phyloP scores from a whole-genome alignment of 1,284 basidiomycete genomes.

The Tylopilus sp. region DNA sequence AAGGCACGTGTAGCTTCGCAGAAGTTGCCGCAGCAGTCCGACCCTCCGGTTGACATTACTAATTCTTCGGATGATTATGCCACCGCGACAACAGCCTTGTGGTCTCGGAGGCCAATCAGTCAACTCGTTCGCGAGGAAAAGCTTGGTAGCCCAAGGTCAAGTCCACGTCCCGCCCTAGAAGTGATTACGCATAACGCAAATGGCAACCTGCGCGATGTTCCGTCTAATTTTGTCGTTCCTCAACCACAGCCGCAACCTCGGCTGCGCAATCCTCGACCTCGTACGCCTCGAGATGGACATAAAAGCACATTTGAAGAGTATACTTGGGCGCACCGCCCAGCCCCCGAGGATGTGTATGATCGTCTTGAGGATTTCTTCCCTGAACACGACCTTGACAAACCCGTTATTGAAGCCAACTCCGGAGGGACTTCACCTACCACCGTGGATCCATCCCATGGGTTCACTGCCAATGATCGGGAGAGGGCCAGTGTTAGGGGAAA shows the following conservation, averaged over 20 bases:
- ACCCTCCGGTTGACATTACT: conserved; percentile 20
- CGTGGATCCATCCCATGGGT: conserved; percentile 49
- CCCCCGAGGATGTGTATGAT: conserved; percentile 92
- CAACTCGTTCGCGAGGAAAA: conserved; percentile 27
- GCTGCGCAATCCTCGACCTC: conserved; percentile 20
- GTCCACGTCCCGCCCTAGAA: conserved; percentile 32
- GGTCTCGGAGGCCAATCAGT: conserved; percentile 34
- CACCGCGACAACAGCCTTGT: conserved; percentile 30
- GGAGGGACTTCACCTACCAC: conserved; percentile 76
- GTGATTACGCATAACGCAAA: conserved; percentile 29
- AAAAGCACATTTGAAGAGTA: conserved; percentile 61
- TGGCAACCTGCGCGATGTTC: conserved; percentile 17
- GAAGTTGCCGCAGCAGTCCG: conserved; percentile 18
- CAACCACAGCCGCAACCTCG: conserved; percentile 23
- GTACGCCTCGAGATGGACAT: conserved; percentile 32
- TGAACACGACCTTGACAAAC: conserved; percentile 93
- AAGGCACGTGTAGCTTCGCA: conserved; percentile 20
- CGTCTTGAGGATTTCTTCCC: conserved; percentile 95
- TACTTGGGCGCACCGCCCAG: conserved; percentile 86
- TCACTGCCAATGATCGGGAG: conserved; percentile 38
- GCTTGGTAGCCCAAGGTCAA: conserved; percentile 14
- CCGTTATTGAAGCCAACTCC: conserved; percentile 83
- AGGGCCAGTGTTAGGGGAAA: conserved; percentile 50
- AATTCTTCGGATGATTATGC: conserved; percentile 31
- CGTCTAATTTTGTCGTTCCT: conserved; percentile 16